Conservation (phyloP, 2,329 filamentous ascomycete genomes). For the Pseudogymnoascus sp. region DNA sequence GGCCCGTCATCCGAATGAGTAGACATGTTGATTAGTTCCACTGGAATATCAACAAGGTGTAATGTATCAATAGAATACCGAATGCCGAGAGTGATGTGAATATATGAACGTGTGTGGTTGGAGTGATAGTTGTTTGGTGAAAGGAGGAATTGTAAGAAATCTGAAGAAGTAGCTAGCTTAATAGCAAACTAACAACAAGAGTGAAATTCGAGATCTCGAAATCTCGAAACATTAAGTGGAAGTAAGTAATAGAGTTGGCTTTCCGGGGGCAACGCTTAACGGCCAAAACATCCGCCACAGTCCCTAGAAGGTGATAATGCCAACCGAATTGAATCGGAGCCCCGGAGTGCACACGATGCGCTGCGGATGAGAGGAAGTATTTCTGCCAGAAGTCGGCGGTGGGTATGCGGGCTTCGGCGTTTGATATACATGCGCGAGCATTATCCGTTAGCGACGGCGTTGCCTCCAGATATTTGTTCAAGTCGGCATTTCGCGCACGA, state of each 20-base stretch:
- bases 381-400: not conserved
- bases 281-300: not conserved
- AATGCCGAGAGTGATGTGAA: not conserved
- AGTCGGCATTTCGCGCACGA: not conserved
- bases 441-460: not conserved
- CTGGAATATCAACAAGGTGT: not conserved
- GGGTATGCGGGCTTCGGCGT: conserved; percentile 1
- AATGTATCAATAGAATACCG: not conserved
- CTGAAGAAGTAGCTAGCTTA: not conserved
- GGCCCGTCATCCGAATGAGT: not conserved
- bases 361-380: not conserved
- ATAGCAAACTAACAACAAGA: not conserved
- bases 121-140: not conserved
- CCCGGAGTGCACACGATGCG: not conserved
- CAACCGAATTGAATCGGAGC: not conserved
- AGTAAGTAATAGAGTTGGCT: not conserved
- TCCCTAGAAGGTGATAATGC: not conserved
- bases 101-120: not conserved
- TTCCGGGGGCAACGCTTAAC: not conserved
- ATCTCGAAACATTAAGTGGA: not conserved
- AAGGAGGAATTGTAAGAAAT: not conserved
- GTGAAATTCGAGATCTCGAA: not conserved
- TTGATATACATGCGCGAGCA: not conserved
- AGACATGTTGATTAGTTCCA: not conserved
- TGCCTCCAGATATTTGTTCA: conserved; percentile 1